phyloP scores from a whole-genome alignment of 495 filamentous ascomycete genomes.

The Pseudevernia furfuracea region DNA sequence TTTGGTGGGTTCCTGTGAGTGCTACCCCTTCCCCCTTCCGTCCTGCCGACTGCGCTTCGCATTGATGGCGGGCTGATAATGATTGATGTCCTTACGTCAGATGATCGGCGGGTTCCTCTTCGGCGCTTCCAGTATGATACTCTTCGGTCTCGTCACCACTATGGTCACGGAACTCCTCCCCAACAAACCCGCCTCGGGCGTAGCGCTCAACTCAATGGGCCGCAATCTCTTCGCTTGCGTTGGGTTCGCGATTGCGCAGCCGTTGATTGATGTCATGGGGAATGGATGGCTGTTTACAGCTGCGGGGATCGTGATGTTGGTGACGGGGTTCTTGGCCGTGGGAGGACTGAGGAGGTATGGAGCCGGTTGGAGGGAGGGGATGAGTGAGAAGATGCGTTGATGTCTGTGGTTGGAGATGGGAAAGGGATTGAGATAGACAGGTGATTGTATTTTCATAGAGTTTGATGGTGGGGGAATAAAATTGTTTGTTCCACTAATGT shows the following conservation, averaged over 20 bases:
- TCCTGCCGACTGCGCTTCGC: too few species aligned
- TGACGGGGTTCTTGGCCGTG: too few species aligned
- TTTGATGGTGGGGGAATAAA: too few species aligned
- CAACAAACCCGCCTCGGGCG: slow-evolving; percentile 59
- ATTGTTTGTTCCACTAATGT: too few species aligned
- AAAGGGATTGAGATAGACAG: too few species aligned
- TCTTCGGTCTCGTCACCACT: slow-evolving; percentile 69
- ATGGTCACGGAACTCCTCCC: slow-evolving; percentile 93
- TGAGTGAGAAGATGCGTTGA: too few species aligned
- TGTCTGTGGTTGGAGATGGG: too few species aligned
- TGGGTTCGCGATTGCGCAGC: slow-evolving; percentile 64
- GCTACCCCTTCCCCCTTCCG: too few species aligned
- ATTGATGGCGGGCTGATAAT: too few species aligned
- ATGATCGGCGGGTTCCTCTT: slow-evolving; percentile 83
- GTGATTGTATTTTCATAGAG: too few species aligned
- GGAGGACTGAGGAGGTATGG: too few species aligned
- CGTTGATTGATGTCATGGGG: slow-evolving; percentile 72
- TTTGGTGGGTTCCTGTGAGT: slow-evolving; percentile 46
- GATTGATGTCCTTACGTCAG: slow-evolving; percentile 5
- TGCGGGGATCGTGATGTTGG: slow-evolving; percentile 37
- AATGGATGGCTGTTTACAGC: slow-evolving; percentile 86
- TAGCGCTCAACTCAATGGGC: slow-evolving; percentile 71
- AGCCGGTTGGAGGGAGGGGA: too few species aligned
- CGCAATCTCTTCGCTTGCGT: slow-evolving; percentile 81
- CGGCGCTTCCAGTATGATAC: slow-evolving; percentile 79